A percentile compares a stretch with the other conserved stretches of the same genome.
These are phyloP conservation scores for Rhododendron kiyosumense DNA, from an alignment of 148 eudicot genomes.

Conservation along the genomic window DNA sequence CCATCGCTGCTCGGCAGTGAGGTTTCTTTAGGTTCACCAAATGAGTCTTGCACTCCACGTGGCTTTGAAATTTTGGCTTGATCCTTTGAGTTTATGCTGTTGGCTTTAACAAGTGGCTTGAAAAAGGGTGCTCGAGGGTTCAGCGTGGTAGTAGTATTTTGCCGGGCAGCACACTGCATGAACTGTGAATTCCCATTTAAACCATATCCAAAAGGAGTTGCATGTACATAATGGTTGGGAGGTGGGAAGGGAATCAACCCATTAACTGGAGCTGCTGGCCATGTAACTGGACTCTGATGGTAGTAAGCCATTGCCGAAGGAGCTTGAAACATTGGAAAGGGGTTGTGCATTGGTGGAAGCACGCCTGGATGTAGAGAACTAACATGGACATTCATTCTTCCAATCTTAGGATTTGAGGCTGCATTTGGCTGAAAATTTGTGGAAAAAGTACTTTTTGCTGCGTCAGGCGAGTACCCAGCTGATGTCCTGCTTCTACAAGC, in stretches of 20 bases:
- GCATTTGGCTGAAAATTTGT: constrained; percentile 25
- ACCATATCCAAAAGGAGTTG: constrained; percentile 59
- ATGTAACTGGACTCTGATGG: constrained; percentile 67
- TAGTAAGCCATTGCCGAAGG: constrained; percentile 61
- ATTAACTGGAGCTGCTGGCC: constrained; percentile 69
- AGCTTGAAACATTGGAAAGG: constrained; percentile 67
- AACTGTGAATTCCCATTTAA: constrained; percentile 50
- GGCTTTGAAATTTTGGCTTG: constrained; percentile 22
- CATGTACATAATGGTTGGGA: constrained; percentile 54
- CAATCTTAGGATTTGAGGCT: constrained; percentile 28
- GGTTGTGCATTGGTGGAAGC: constrained; percentile 50
- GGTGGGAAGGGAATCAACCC: constrained; percentile 60
- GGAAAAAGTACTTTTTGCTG: constrained; percentile 13
- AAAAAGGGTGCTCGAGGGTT: constrained; percentile 55
- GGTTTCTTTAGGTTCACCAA: constrained; percentile 27
- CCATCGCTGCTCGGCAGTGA: constrained; percentile 18
- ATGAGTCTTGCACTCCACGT: constrained; percentile 24
- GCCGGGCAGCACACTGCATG: constrained; percentile 64
- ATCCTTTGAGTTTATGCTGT: constrained; percentile 39
- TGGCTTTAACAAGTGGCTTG: constrained; percentile 46
- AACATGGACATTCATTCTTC: constrained; percentile 25
- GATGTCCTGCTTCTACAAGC: constrained; percentile 15
- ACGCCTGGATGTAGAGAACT: constrained; percentile 37
- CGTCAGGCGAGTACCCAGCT: constrained; percentile 17
- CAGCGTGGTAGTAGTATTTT: constrained; percentile 43